Evolutionary conservation across 768 basidiomycete genomes (phyloP).

Genomic region (Strobilomyces confusus): DNA sequence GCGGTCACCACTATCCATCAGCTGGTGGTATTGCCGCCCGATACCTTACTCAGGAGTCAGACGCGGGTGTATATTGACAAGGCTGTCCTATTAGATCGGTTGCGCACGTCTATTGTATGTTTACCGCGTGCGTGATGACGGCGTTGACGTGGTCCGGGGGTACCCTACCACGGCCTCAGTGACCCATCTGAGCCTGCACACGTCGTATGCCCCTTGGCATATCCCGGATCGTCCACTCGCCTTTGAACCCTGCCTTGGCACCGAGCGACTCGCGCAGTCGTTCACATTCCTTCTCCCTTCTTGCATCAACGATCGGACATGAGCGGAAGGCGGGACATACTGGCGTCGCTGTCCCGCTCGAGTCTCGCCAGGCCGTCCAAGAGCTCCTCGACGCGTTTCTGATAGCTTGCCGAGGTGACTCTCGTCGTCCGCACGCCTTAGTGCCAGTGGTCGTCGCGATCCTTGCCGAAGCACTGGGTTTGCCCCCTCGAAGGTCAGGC

Average conservation of each 20-base stretch:
- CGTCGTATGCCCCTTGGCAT: conserved; percentile 81
- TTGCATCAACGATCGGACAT: no score
- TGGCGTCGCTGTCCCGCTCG: conserved; percentile 58
- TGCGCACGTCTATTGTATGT: no score
- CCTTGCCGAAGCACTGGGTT: conserved; percentile 51
- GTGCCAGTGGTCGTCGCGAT: conserved; percentile 58
- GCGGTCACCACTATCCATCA: no score
- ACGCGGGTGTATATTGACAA: no score
- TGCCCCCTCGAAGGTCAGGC: no score
- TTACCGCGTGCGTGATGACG: conserved; percentile 77
- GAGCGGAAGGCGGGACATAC: conserved; percentile 33
- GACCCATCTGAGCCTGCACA: conserved; percentile 17
- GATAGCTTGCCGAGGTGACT: conserved; percentile 45
- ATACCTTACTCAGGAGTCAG: no score
- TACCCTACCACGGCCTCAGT: conserved; percentile 47
- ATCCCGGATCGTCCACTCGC: conserved; percentile 83
- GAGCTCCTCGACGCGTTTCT: conserved; percentile 51
- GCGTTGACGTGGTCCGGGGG: conserved; percentile 87
- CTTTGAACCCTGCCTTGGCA: conserved; percentile 69
- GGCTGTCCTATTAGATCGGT: no score
- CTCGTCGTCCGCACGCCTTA: conserved; percentile 43
- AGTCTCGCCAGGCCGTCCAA: conserved; percentile 44
- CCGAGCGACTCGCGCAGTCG: conserved; percentile 60
- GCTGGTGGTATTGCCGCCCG: no score
- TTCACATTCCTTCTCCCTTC: conserved; percentile 68